phyloP scores from a whole-genome alignment of 176 grass and related monocot genomes.

The Eremochloa ophiuroides region DNA sequence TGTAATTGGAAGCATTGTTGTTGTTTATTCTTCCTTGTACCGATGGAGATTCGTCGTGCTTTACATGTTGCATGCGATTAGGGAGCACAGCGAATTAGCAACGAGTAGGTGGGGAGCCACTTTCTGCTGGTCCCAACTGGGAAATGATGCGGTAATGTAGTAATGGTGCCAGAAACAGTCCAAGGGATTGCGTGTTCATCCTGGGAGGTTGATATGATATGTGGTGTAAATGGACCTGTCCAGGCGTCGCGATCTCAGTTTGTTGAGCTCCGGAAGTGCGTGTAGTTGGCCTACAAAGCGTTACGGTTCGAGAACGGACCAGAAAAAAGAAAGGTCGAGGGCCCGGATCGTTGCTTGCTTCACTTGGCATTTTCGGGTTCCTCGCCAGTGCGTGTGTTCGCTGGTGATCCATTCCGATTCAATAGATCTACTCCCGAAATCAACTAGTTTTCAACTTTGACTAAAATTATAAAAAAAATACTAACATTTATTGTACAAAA shows the following conservation, averaged over 20 bases:
- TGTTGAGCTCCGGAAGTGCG: not conserved
- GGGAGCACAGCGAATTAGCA: not conserved
- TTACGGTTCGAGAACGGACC: not conserved
- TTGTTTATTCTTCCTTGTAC: constrained; percentile 23
- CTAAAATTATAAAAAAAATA: no score
- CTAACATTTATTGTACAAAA: no score
- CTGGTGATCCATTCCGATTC: not conserved
- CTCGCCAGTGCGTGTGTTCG: not conserved
- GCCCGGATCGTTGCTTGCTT: not conserved
- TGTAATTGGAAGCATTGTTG: constrained; percentile 20
- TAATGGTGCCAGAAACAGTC: not conserved
- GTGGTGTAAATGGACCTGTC: not conserved
- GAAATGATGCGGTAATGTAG: no score
- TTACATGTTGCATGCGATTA: not conserved
- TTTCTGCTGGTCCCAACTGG: constrained; percentile 11
- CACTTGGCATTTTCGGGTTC: not conserved
- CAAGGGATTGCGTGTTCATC: not conserved
- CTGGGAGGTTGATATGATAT: not conserved
- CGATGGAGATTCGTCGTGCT: not conserved
- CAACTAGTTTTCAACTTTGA: no score
- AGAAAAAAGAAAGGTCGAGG: not conserved
- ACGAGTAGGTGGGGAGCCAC: not conserved
- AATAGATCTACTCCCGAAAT: no score
- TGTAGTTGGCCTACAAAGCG: not conserved
- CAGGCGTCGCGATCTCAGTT: constrained; percentile 13